phyloP scores from a whole-genome alignment of 352 stramenopile genomes.

The Peronosclerospora sorghi region DNA sequence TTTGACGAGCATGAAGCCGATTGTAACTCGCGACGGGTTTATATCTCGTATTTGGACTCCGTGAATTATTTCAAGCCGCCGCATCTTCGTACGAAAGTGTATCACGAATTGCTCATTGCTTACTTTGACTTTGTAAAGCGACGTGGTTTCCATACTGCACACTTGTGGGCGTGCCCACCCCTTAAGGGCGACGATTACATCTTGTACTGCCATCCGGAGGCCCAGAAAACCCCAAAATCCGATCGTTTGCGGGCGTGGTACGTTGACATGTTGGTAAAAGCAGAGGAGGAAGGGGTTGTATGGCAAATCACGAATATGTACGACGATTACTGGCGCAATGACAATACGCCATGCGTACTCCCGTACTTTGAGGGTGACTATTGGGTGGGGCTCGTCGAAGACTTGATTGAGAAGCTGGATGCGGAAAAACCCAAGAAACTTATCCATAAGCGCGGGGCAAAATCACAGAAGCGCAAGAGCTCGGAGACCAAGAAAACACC shows the following conservation, averaged over 20 bases:
- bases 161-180: constrained; percentile 99
- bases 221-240: constrained; percentile 98
- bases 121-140: constrained; percentile 97
- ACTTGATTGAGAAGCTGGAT: constrained; percentile 85
- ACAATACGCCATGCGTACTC: constrained; percentile 74
- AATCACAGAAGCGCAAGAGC: constrained; percentile 51
- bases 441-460: constrained; percentile 35
- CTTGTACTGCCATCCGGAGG: constrained; percentile 97
- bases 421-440: constrained; percentile 72
- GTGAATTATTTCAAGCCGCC: constrained; percentile 98
- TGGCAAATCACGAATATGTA: constrained; percentile 94
- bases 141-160: constrained; percentile 94
- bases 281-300: constrained; percentile 85
- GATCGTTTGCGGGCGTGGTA: constrained; percentile 97
- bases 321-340: constrained; percentile 89
- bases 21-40: constrained; percentile 92
- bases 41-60: constrained; percentile 99
- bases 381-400: constrained; percentile 78
- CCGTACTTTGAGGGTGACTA: constrained; percentile 85
- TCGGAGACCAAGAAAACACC: constrained; percentile 52
- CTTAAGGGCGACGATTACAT: constrained; percentile 99
- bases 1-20: constrained; percentile 95
- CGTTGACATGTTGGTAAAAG: constrained; percentile 82
- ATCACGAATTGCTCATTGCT: constrained; percentile 97
- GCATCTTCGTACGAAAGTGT: constrained; percentile 96